Conservation (phyloP, 192 early-diverging fungal genomes). For the Coemansia sp. region DNA sequence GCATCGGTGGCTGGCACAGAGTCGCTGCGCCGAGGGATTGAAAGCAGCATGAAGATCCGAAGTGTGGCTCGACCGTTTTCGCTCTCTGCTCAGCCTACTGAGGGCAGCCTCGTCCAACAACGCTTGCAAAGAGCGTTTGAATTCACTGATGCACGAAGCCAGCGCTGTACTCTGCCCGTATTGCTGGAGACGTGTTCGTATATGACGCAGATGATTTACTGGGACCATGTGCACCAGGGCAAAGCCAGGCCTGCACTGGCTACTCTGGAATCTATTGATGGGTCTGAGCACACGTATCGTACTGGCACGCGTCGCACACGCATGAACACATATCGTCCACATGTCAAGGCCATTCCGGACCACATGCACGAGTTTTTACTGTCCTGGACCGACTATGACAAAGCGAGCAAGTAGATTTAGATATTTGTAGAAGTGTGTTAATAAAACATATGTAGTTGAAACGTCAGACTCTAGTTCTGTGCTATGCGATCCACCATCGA, state of each 20-base stretch:
- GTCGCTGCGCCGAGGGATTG: neutral
- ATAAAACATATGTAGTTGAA: neutral
- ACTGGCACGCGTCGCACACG: conserved; percentile 35
- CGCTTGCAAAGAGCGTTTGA: conserved; percentile 12
- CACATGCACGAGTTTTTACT: conserved; percentile 25
- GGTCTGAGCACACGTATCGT: conserved; percentile 23
- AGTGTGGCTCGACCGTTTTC: neutral
- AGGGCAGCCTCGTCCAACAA: neutral
- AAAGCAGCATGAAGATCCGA: neutral
- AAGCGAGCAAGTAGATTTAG: neutral
- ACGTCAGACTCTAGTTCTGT: conserved; percentile 14
- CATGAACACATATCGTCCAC: conserved; percentile 38
- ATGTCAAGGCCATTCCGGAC: conserved; percentile 31
- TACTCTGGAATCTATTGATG: neutral
- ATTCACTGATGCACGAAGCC: neutral
- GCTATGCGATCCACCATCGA: conserved; percentile 79
- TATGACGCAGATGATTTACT: conserved; percentile 32
- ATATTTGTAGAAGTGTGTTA: neutral
- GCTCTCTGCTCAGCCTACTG: neutral
- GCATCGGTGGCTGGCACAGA: neutral
- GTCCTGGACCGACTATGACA: conserved; percentile 11
- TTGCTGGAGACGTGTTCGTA: conserved; percentile 23
- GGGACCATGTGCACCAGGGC: conserved; percentile 43
- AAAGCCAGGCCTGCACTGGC: conserved; percentile 2
- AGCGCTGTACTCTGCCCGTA: neutral